Base-by-base conservation (phyloP, 768 basidiomycete genomes). In the Steccherinum ochraceum region DNA sequence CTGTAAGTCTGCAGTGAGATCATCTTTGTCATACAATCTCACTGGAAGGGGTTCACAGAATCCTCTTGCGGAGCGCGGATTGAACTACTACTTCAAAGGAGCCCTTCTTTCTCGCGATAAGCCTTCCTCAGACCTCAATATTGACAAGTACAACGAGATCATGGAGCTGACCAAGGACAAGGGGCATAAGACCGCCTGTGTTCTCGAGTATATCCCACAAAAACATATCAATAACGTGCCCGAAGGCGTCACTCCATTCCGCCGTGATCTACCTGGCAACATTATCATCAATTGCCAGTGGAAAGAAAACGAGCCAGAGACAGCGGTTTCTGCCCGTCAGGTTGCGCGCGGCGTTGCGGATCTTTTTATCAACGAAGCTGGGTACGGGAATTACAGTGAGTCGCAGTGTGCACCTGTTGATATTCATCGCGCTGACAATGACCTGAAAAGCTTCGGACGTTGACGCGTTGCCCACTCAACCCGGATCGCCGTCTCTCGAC, bases 301-400 rank as follows among this genome's bases (percentile, higher is more conserved):
- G 75, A 58, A 65, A 21, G 60, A 64, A 2, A 61, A 69, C 21
- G 59, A 55, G 0, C 58, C 59, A 18, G 66, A 65, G 45, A 64
- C 64, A 40, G 54, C 66, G 0, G 60, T 61, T 19, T 57, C 67
- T 30, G 73, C 65, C 5, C 65, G 70, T 11, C 51, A 51, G 12
- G 35, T 50, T 12, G 53, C 54, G 18, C 44, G 46, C 4, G 52
- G 52, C 52, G 45, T 60, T 12, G 25, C 60, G 13, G 64, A 60
- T 12, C 30, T 71, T 52, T 61, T 61, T 39, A 41, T 59, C 12
- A 58, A 65, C 41, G 63, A 58, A 16, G 40, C 66, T 24, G 75
- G 71, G 7, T 77, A 78, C 49, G 68, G 67, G n/a, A 80, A 80
- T 56, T 78, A 76, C 54, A 73, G 77, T 74, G 49, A 30, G 64